Base-by-base conservation (phyloP, 495 filamentous ascomycete genomes). In the Apiosordaria backusii region DNA sequence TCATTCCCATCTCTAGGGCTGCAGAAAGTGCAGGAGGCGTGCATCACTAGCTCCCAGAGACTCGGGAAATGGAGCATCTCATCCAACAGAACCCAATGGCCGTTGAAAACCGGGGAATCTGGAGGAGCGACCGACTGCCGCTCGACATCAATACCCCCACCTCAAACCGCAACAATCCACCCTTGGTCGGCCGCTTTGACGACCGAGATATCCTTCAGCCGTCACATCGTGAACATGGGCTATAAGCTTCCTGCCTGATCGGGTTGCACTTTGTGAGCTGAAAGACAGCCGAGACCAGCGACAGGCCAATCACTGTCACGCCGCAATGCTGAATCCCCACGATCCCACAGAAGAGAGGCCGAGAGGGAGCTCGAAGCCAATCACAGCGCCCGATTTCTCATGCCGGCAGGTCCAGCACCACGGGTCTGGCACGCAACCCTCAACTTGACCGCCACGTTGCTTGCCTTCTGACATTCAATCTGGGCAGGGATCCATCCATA, bases 241-340 rank as follows among this genome's bases (percentile, higher is more conserved):
- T 21, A 60, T 68, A 50, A 68, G 61, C 57, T 45, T 25, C 61
- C 62, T 64, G 57, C 66, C 66, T n/a, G 25, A 24, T 64, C 58
- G 50, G 66, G 57, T 55, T 64, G 66, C 62, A 68, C 27, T 23
- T 21, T 23, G 19, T 4, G 27, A 68, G 66, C 66, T 68, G 66
- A 68, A 67, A 64, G 61, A 23, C 50, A 57, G 58, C 55, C 50
- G 62, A 59, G 61, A 50, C 57, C n/a, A 10, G 40, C 9, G 22
- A 9, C 4, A n/a, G 22, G 50, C 66, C 66, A 68, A 68, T 68
- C 57, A 55, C 3, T 6, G 5, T 45, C 26, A 26, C 25, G 57
- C 57, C 57, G 57, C 57, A 4, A 25, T 26, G 53, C 18, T 29
- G 7, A 29, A 29, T 29, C 27, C 27, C 27, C 27, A 29, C 27